Conservation (phyloP, 139 green algal genomes). For the Desmodesmus armatus region DNA sequence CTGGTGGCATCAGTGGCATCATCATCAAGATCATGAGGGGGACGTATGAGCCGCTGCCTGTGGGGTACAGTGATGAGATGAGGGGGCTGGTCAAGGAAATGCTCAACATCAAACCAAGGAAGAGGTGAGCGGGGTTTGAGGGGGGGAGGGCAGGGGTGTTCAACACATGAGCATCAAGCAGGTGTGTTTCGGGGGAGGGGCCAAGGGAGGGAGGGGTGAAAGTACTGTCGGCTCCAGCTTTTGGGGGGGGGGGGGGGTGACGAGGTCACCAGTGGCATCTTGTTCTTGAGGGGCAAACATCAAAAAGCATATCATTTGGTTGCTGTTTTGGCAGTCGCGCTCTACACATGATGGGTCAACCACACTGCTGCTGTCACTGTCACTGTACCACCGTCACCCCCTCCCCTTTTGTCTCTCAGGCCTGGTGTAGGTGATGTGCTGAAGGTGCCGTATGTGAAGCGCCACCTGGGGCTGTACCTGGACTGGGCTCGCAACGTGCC, state of each 20-base stretch:
- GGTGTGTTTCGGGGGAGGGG: neutral
- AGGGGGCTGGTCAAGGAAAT: constrained; percentile 24
- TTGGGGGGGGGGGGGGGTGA: too few relatives aligned
- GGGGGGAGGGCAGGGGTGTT: neutral
- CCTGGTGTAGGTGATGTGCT: constrained; percentile 24
- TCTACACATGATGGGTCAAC: too few relatives aligned
- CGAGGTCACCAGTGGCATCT: too few relatives aligned
- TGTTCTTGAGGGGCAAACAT: too few relatives aligned
- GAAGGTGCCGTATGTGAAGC: constrained; percentile 34
- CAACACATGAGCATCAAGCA: neutral
- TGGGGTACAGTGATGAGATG: constrained; percentile 35
- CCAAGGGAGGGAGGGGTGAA: too few relatives aligned
- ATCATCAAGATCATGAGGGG: constrained; percentile 57
- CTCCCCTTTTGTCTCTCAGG: neutral
- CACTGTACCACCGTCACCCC: too few relatives aligned
- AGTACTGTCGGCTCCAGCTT: too few relatives aligned
- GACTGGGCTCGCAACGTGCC: constrained; percentile 38
- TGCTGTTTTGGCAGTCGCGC: too few relatives aligned
- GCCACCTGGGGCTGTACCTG: constrained; percentile 34
- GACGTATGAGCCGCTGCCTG: constrained; percentile 31
- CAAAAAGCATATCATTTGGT: too few relatives aligned
- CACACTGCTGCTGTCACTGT: constrained; percentile 10
- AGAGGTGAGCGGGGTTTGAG: neutral
- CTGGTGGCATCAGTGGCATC: constrained; percentile 47
- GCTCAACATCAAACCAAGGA: constrained; percentile 21